Conservation (phyloP, 2,329 filamentous ascomycete genomes). For the Domatiomyces globalis region DNA sequence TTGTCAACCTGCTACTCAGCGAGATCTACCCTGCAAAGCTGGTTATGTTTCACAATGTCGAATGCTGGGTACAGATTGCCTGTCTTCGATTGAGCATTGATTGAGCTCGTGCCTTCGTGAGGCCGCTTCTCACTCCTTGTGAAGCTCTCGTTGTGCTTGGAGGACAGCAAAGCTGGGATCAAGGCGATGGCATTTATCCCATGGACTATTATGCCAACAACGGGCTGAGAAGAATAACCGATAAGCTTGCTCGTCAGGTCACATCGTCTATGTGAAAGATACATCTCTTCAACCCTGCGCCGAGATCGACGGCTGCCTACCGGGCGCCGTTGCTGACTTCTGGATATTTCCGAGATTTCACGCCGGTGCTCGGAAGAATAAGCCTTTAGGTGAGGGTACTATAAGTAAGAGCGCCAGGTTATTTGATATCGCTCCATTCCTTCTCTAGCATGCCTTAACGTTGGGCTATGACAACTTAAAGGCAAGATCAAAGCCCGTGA, state of each 20-base stretch:
- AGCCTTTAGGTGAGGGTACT: no score
- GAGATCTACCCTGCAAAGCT: conserved; percentile 96
- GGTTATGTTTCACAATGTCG: conserved; percentile 82
- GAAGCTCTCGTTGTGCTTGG: conserved; percentile 87
- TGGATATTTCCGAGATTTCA: no score
- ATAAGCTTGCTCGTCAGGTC: conserved; percentile 18
- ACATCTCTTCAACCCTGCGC: no score
- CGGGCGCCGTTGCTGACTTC: no score
- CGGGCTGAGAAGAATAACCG: conserved; percentile 67
- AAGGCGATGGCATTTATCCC: conserved; percentile 55
- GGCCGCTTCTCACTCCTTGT: conserved; percentile 81
- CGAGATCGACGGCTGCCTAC: no score
- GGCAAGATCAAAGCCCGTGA: no score
- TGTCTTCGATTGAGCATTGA: conserved; percentile 96
- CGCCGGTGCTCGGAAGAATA: no score
- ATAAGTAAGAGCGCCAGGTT: no score
- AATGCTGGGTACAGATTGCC: conserved; percentile 96
- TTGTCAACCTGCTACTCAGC: conserved; percentile 71
- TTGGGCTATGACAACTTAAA: no score
- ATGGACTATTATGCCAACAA: conserved; percentile 98
- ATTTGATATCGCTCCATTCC: no score
- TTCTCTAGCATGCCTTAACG: no score
- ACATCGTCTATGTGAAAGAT: conserved; percentile 7
- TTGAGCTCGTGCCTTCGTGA: conserved; percentile 92
- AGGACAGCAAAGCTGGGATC: conserved; percentile 59